phyloP scores from a whole-genome alignment of 768 basidiomycete genomes.

The Suillus luteus region DNA sequence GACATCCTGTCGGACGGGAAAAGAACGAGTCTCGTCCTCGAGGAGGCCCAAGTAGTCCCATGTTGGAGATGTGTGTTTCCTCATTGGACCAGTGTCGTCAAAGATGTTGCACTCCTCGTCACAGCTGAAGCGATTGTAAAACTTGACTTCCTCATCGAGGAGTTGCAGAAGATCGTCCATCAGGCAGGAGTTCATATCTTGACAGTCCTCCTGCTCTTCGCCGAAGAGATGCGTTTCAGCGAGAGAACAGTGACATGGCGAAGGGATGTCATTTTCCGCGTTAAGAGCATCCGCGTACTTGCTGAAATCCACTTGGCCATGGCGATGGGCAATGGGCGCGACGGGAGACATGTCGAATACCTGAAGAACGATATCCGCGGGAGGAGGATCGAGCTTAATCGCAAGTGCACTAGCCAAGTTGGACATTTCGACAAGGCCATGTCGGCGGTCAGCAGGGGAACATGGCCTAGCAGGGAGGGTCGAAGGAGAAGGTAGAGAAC shows the following conservation, averaged over 20 bases:
- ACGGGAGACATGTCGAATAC: background rate
- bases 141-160: background rate
- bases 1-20: background rate
- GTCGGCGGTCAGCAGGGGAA: background rate
- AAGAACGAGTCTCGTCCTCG: background rate
- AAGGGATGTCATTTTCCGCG: background rate
- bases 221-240: background rate
- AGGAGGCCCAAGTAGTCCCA: background rate
- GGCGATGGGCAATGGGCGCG: background rate
- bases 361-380: background rate
- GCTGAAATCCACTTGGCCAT: slow-evolving; percentile 3
- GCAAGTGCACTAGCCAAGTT: slow-evolving; percentile 1
- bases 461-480: background rate
- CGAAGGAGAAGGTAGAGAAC: background rate
- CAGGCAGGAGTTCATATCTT: background rate
- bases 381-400: background rate
- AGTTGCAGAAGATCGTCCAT: slow-evolving; percentile 1
- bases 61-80: background rate
- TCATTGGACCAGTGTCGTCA: background rate
- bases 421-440: slow-evolving; percentile 4
- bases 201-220: background rate
- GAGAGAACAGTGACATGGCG: background rate
- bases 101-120: background rate
- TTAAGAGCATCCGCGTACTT: background rate
- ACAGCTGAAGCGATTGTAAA: background rate